Evolutionary conservation across 1,284 basidiomycete genomes (phyloP), one percentile per base, ranked within the genome.

Genomic region (Calocybe gambosa): DNA sequence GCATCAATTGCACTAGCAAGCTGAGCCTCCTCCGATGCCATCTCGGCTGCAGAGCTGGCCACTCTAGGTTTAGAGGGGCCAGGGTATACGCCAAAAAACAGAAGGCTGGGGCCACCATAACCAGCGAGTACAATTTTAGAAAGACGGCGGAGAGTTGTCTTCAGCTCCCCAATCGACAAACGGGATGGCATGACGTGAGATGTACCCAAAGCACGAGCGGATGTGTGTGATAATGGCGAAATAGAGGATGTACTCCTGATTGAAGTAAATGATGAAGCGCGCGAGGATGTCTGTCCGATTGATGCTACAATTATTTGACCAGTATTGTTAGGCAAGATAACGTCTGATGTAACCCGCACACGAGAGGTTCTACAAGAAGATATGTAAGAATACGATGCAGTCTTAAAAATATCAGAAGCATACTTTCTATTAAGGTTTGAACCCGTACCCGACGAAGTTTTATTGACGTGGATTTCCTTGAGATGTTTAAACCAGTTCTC

Each of bases 71-170:
- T 31, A 48, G 41, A 12, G 34, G 29, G 23, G 33, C 45, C 39
- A 39, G 76, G 74, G 0, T 78, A 75, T 1, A 86, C 73, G 12
- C 87, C 87, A 52, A 89, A 89, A 64, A 89, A 89, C 16, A 88
- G 63, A 12, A 89, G 69, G 42, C 79, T 82, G 1, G 85, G 82
- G 5, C 87, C 87, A 7, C 87, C 86, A 54, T 89, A 89, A 0
- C 85, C 85, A 0, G 83, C 86, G 3, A 89, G 67, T 1, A 86
- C 84, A 65, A 89, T 76, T 61, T 88, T 88, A 4, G 86, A 88
- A 29, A 88, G 70, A 13, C 87, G 74, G 23, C 85, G 76, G 10
- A 89, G 64, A 6, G 80, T 85, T 12, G 73, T 63, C 58, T 85
- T 85, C 43, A 87, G 68, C 43, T 84, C 78, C 1, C 67, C 62